These are phyloP conservation scores for Pyrus hybrid DNA, from an alignment of 331 rosid species.

Conservation along the genomic window DNA sequence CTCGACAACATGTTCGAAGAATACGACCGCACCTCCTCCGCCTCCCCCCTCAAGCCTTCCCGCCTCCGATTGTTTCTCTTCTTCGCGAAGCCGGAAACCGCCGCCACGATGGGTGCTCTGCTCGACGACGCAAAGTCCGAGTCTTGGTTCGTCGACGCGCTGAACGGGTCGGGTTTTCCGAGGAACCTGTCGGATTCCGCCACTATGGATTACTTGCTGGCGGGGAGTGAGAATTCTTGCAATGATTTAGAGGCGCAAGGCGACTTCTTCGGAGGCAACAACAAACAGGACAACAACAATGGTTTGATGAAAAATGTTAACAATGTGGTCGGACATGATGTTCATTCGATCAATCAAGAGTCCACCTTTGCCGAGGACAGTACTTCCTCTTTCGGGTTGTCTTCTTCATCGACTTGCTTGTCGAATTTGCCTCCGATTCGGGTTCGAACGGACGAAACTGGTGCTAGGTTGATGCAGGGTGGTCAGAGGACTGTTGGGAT, in stretches of 20 bases:
- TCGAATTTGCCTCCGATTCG: slow-evolving; percentile 78
- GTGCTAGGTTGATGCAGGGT: slow-evolving; percentile 26
- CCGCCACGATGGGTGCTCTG: slow-evolving; percentile 73
- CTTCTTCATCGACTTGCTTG: slow-evolving; percentile 57
- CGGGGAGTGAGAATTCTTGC: slow-evolving; percentile 46
- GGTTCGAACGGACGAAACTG: slow-evolving; percentile 57
- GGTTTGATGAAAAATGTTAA: slow-evolving; percentile 25
- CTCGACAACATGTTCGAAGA: slow-evolving; percentile 94
- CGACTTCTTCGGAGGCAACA: slow-evolving; percentile 22
- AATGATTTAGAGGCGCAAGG: slow-evolving; percentile 56
- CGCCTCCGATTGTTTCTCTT: slow-evolving; percentile 73
- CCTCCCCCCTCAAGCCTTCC: slow-evolving; percentile 36
- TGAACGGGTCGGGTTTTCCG: slow-evolving; percentile 53
- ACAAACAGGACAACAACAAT: neutral
- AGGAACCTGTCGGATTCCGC: slow-evolving; percentile 69
- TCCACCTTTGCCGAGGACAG: slow-evolving; percentile 52
- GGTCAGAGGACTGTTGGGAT: slow-evolving; percentile 36
- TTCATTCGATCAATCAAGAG: slow-evolving; percentile 29
- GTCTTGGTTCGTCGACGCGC: slow-evolving; percentile 94
- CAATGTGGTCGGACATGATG: slow-evolving; percentile 22
- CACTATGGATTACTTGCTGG: slow-evolving; percentile 32
- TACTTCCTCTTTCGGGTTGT: slow-evolving; percentile 40
- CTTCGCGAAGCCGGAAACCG: slow-evolving; percentile 59
- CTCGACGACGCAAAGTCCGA: slow-evolving; percentile 83
- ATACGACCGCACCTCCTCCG: slow-evolving; percentile 49